Evolutionary conservation across 768 basidiomycete species (phyloP), one percentile per base, ranked within the genome.

Genomic region (Russula sp.): DNA sequence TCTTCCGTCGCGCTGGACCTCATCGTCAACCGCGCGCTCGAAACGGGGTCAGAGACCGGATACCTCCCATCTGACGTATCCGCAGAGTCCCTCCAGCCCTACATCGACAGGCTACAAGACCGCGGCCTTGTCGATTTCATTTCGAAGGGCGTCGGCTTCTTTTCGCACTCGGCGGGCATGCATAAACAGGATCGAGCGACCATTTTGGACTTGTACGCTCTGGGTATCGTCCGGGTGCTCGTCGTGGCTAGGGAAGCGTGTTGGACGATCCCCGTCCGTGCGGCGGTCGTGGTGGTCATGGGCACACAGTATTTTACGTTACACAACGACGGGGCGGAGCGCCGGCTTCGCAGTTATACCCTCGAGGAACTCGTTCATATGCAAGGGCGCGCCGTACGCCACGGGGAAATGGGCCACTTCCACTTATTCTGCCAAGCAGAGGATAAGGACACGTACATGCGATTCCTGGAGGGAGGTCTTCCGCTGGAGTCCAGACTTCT

Each of bases 341-440:
- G 89, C 26, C 87, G 89, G 69, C 72, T 96, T 56, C 81, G 81
- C 50, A 93, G 94, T 72, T 98, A 98, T 74, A 78, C 78, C 0
- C 76, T 96, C 42, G 79, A 84, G 22, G 94, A 98, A 69, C 75
- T 99, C 40, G 85, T 90, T 57, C 86, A 85, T 62, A 98, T 99
- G 95, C 95, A 98, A 75, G 85, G 91, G 60, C 83, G 85, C 36
- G 94, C 94, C 4, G 82, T 93, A 14, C 82, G 81, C 60, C 76
- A 75, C 57, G 72, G 72, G 28, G 69, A 79, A 1, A 79, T 78
- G 11, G 89, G 92, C 0, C 80, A 81, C 62, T 94, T 96, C 76
- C 80, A 89, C 71, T 76, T 98, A 52, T 90, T 99, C 72, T 98
- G 96, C 74, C 95, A 94, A 69, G 79, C 85, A 7, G 95, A 97